Base-by-base conservation (phyloP, 2,329 filamentous ascomycete species). In the Ampelomyces quisqualis region DNA sequence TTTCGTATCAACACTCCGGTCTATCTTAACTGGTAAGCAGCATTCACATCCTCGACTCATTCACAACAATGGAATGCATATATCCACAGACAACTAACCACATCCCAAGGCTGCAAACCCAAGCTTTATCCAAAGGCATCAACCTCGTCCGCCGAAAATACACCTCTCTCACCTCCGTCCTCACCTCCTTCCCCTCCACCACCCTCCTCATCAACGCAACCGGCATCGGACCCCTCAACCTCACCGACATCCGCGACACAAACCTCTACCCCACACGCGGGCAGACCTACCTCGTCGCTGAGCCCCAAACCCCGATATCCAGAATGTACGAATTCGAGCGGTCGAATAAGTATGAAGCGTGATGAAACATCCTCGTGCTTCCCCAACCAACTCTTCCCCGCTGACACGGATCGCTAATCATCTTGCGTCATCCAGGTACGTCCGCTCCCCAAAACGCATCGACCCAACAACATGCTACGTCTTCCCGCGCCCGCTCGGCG, bases 171-270 rank as follows among this genome's bases (percentile, higher is more conserved):
- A 67, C 74, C 0, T 82, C 93, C 13, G 86, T 89, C 0, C 75
- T 80, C 0, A 50, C 57, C 1, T 66, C 82, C 24, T 82, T 86
- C 58, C 76, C 81, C 45, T 71, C 73, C 0, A 83, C 84, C 1
- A 81, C 87, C 49, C 68, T 95, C 2, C 72, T 96, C 1, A 72
- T 97, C 53, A 97, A 97, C 64, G 87, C 88, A 55, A 90, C 90
- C 0, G 93, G 90, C 0, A 73, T 97, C 4, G 80, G 85, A 7
- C 84, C 90, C 0, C 78, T 79, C 29, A 81, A 77, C 38, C 80
- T 97, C 1, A 87, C 86, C n/a, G 93, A 93, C 27, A 90, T 97
- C 0, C 73, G 78, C 62, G 91, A 97, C 61, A 70, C 73, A 34
- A 78, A 77, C 3, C 76, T 97, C 51, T 77, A 83, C 40, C 91